These are phyloP conservation scores for Syncephalastrum contaminatum DNA, from an alignment of 371 early-diverging fungal species.

Conservation along the genomic window DNA sequence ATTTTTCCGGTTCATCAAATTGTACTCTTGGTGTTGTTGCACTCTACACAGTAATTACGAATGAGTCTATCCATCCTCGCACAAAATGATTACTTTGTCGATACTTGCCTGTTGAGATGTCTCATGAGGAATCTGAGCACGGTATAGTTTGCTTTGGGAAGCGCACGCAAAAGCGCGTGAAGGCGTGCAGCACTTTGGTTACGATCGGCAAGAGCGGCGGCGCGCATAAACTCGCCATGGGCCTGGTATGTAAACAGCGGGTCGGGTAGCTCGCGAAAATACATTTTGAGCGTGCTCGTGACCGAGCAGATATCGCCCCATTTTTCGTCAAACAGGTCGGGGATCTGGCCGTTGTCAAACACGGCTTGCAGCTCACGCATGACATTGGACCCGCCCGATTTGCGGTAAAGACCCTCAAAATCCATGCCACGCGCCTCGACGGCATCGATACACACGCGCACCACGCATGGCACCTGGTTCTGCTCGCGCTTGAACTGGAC, in stretches of 20 bases:
- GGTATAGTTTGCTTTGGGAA: conserved; percentile 17
- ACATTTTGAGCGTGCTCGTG: conserved; percentile 88
- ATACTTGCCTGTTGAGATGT: conserved; percentile 17
- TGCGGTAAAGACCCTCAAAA: conserved; percentile 76
- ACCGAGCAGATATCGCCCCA: conserved; percentile 61
- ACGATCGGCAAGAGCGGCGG: conserved; percentile 24
- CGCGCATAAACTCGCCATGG: conserved; percentile 67
- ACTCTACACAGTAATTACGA: conserved; percentile 34
- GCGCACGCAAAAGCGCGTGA: background rate
- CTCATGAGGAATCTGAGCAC: conserved; percentile 15
- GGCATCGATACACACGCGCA: conserved; percentile 18
- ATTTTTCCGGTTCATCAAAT: conserved; percentile 79
- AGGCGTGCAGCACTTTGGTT: background rate
- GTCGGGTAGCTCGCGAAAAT: conserved; percentile 82
- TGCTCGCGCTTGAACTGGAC: conserved; percentile 10
- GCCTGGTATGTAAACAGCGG: conserved; percentile 81
- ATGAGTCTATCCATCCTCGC: background rate
- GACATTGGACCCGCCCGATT: conserved; percentile 76
- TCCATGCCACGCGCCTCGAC: conserved; percentile 23
- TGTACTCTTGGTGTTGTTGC: conserved; percentile 43
- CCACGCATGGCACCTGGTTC: conserved; percentile 11
- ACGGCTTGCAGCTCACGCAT: conserved; percentile 55
- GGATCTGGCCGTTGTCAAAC: conserved; percentile 38
- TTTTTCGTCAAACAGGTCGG: conserved; percentile 37
- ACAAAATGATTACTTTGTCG: background rate